Conservation (phyloP, 768 basidiomycete genomes). For the Cystoderma amianthinum region DNA sequence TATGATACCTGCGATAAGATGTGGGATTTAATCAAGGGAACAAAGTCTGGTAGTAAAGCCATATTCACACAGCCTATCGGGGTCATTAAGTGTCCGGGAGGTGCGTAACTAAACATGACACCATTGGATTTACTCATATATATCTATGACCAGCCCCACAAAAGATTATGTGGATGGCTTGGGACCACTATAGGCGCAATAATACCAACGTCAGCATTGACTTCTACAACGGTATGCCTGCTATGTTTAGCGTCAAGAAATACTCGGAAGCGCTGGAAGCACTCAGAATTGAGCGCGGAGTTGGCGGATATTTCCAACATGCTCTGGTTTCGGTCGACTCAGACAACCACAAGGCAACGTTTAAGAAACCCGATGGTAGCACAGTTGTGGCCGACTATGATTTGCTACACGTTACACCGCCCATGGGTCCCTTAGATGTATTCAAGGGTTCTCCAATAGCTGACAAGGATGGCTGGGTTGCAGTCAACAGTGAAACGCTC, state of each 20-base stretch:
- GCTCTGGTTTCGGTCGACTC: conserved; percentile 75
- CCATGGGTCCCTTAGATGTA: conserved; percentile 82
- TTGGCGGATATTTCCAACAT: conserved; percentile 77
- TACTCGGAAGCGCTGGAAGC: conserved; percentile 83
- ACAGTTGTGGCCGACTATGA: conserved; percentile 72
- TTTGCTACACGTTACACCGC: conserved; percentile 81
- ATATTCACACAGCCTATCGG: conserved; percentile 95
- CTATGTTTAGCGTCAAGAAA: conserved; percentile 96
- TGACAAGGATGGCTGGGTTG: conserved; percentile 85
- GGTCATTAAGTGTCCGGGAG: conserved; percentile 89
- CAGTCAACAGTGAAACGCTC: conserved; percentile 74
- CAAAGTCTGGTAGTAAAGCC: conserved; percentile 74
- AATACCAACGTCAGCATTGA: conserved; percentile 55
- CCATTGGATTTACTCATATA: neutral
- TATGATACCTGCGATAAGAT: conserved; percentile 87
- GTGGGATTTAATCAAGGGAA: conserved; percentile 74
- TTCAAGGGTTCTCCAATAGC: conserved; percentile 74
- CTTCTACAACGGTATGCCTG: conserved; percentile 87
- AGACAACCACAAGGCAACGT: conserved; percentile 72
- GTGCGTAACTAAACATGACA: conserved; percentile 24
- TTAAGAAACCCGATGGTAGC: conserved; percentile 71
- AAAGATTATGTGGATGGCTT: conserved; percentile 97
- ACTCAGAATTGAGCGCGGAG: conserved; percentile 73
- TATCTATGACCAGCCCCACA: conserved; percentile 53
- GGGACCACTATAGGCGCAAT: conserved; percentile 70